Conservation (phyloP, 2,329 filamentous ascomycete genomes). For the Neopestalotiopsis clavispora region DNA sequence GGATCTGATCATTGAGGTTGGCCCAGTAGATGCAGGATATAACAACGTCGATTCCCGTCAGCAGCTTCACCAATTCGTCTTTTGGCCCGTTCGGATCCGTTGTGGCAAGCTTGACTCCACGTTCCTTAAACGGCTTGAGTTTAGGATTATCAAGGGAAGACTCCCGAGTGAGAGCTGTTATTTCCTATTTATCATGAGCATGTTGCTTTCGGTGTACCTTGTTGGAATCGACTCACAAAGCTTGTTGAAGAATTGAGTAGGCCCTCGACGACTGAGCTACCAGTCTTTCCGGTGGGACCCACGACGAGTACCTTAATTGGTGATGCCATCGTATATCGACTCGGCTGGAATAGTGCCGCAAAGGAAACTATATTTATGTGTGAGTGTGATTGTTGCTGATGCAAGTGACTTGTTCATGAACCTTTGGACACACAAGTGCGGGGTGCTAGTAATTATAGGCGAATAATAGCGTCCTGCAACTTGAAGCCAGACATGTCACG, state of each 20-base stretch:
- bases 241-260: slow-evolving; percentile 11
- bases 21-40: slow-evolving; percentile 45
- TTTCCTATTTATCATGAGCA: background rate
- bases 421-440: background rate
- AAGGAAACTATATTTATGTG: background rate
- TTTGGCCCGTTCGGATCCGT: slow-evolving; percentile 3
- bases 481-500: background rate
- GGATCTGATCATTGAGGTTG: slow-evolving; percentile 46
- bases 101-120: slow-evolving; percentile 1
- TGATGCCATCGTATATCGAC: background rate
- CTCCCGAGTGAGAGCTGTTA: slow-evolving; percentile 2
- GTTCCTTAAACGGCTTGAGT: background rate
- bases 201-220: too few relatives aligned
- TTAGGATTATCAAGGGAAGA: background rate
- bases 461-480: background rate
- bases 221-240: background rate
- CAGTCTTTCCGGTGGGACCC: slow-evolving; percentile 2
- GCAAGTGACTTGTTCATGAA: background rate
- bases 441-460: background rate
- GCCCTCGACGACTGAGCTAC: slow-evolving; percentile 10
- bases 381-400: background rate
- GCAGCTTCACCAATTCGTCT: background rate
- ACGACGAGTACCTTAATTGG: slow-evolving; percentile 13
- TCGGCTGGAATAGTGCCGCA: background rate
- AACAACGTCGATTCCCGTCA: slow-evolving; percentile 41